A percentile compares a stretch with the other conserved stretches of the same genome.
Conservation (phyloP, 192 early-diverging fungal genomes). For the Entomortierella chlamydospora region DNA sequence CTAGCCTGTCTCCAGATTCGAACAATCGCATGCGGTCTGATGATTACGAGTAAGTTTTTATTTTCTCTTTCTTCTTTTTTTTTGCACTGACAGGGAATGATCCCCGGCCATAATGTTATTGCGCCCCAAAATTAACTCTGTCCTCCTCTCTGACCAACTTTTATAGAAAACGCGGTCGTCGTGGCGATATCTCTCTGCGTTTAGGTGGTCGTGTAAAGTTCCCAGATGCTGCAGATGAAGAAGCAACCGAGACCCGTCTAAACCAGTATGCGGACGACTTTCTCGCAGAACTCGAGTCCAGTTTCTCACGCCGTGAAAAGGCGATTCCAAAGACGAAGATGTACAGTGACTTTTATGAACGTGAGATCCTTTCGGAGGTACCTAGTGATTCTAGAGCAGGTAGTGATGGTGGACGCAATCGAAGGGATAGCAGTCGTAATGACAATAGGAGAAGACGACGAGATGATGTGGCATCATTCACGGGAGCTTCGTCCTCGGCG, state of each 20-base stretch:
- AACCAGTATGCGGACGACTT: constrained; percentile 37
- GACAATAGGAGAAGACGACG: not conserved
- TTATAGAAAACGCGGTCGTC: constrained; percentile 42
- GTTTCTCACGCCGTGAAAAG: constrained; percentile 38
- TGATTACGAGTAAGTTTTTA: constrained; percentile 34
- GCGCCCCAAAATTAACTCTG: too few species aligned
- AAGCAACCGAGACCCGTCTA: not conserved
- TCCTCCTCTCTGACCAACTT: not conserved
- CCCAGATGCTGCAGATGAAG: constrained; percentile 12
- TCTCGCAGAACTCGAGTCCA: constrained; percentile 41
- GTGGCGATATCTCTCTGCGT: constrained; percentile 44
- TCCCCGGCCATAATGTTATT: too few species aligned
- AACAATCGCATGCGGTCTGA: constrained; percentile 9
- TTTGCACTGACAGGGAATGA: too few species aligned
- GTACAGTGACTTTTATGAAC: constrained; percentile 53
- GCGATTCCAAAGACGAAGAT: constrained; percentile 35
- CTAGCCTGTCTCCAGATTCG: constrained; percentile 33
- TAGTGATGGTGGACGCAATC: not conserved
- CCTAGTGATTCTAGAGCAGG: constrained; percentile 1
- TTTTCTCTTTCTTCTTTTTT: not conserved
- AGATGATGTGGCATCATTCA: not conserved
- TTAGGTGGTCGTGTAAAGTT: constrained; percentile 33
- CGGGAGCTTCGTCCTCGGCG: not conserved
- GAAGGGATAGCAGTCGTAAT: constrained; percentile 1
- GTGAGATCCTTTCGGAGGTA: constrained; percentile 22